Percentiles rank a stretch among this genome's conserved stretches.
These are phyloP conservation scores for Gracilaria gracilis DNA, from an alignment of 23 red algal genomes.

Conservation along the genomic window DNA sequence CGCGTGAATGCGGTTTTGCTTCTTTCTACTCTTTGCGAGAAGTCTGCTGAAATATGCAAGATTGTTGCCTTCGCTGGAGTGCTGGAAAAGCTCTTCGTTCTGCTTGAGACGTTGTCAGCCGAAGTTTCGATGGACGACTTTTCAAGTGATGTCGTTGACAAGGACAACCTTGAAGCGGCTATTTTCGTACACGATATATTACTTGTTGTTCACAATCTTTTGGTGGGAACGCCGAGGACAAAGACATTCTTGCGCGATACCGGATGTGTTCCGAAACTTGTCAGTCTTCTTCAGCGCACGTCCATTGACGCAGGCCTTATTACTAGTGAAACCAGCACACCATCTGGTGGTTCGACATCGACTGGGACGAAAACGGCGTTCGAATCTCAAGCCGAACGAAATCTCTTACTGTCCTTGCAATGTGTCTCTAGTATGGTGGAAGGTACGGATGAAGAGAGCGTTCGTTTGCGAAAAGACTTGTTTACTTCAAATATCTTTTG, in stretches of 20 bases:
- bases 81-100: slow-evolving; percentile 87
- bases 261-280: slow-evolving; percentile 85
- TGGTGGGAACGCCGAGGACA: slow-evolving; percentile 69
- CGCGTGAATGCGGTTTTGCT: slow-evolving; percentile 79
- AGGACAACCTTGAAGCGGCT: slow-evolving; percentile 53
- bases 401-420: slow-evolving; percentile 57
- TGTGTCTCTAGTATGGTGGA: slow-evolving; percentile 60
- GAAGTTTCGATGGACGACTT: slow-evolving; percentile 40
- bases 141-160: slow-evolving; percentile 35
- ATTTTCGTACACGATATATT: slow-evolving; percentile 85
- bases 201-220: slow-evolving; percentile 65
- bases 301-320: slow-evolving; percentile 31
- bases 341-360: not conserved
- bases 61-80: slow-evolving; percentile 91
- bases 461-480: slow-evolving; percentile 42
- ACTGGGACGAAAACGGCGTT: slow-evolving; percentile 32
- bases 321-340: not conserved
- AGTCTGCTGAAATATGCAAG: slow-evolving; percentile 82
- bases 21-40: slow-evolving; percentile 68
- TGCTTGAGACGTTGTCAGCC: slow-evolving; percentile 44
- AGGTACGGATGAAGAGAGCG: slow-evolving; percentile 42
- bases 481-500: slow-evolving; percentile 34
- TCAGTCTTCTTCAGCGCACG: slow-evolving; percentile 46
- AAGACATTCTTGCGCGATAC: slow-evolving; percentile 87
- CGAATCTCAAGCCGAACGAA: slow-evolving; percentile 36